Percentiles rank a stretch among this genome's conserved stretches.
Conservation (phyloP, 768 basidiomycete genomes). For the Xerocomus spinulosus region DNA sequence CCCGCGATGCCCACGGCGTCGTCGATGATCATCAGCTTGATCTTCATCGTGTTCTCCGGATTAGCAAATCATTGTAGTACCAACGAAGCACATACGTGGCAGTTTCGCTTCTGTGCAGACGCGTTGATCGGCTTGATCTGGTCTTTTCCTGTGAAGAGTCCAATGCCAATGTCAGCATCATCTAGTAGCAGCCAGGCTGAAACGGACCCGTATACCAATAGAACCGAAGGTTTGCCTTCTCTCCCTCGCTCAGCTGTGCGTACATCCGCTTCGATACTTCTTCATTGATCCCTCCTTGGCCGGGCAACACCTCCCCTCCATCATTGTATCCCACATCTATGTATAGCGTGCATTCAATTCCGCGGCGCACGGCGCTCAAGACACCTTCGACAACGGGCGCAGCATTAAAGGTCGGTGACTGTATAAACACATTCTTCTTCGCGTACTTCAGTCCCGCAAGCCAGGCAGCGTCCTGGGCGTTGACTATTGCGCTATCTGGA, state of each 20-base stretch:
- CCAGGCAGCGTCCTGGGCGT: constrained; percentile 68
- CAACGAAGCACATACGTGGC: constrained; percentile 43
- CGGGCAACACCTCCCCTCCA: constrained; percentile 57
- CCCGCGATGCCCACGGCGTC: constrained; percentile 61
- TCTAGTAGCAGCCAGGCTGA: neutral
- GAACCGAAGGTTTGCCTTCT: constrained; percentile 44
- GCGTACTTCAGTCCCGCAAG: constrained; percentile 60
- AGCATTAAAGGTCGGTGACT: constrained; percentile 71
- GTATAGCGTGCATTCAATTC: constrained; percentile 56
- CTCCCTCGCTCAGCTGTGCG: constrained; percentile 41
- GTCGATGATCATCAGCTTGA: constrained; percentile 67
- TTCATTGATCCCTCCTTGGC: constrained; percentile 71
- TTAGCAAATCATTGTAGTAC: neutral
- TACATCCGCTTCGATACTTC: constrained; percentile 60
- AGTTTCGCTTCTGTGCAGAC: constrained; percentile 62
- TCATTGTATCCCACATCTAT: constrained; percentile 56
- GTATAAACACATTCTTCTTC: constrained; percentile 60
- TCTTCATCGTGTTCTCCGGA: constrained; percentile 20
- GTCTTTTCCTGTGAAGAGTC: constrained; percentile 44
- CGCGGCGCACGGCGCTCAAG: constrained; percentile 56
- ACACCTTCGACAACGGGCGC: constrained; percentile 54
- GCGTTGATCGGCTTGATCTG: constrained; percentile 63
- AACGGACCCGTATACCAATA: constrained; percentile 49
- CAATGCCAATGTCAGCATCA: neutral
- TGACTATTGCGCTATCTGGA: constrained; percentile 35